These are phyloP conservation scores for Agroathelia rolfsii DNA, from an alignment of 1,284 basidiomycete species.

Conservation along the genomic window DNA sequence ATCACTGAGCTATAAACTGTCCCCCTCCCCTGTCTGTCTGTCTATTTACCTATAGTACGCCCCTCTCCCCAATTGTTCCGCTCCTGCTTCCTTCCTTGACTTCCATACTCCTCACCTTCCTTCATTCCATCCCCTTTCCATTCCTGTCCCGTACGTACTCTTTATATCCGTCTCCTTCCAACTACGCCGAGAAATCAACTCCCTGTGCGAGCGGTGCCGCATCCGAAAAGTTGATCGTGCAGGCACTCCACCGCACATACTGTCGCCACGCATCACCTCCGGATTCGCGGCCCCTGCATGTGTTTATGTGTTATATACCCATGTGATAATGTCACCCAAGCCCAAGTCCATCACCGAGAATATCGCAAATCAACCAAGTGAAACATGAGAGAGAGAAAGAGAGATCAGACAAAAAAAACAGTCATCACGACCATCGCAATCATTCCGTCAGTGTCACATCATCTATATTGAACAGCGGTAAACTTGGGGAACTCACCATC, in stretches of 20 bases:
- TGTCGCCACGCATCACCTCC: conserved; percentile 97
- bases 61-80: no score
- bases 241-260: conserved; percentile 81
- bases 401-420: no score
- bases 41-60: no score
- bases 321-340: not conserved
- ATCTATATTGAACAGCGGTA: no score
- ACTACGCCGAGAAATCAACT: conserved; percentile 62
- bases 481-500: conserved; percentile 57
- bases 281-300: conserved; percentile 94
- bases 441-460: no score
- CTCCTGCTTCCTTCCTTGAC: no score
- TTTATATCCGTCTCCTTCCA: not conserved
- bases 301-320: conserved; percentile 21
- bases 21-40: no score
- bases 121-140: conserved; percentile 4
- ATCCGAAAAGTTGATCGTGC: conserved; percentile 89
- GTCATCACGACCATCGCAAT: no score
- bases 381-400: conserved; percentile 4
- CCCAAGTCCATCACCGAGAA: not conserved
- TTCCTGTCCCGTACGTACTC: conserved; percentile 12
- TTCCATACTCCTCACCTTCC: not conserved
- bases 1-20: no score
- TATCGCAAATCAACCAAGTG: no score
- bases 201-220: conserved; percentile 87